These are phyloP conservation scores for Silene latifolia DNA, from an alignment of 148 eudicot species.

Conservation along the genomic window DNA sequence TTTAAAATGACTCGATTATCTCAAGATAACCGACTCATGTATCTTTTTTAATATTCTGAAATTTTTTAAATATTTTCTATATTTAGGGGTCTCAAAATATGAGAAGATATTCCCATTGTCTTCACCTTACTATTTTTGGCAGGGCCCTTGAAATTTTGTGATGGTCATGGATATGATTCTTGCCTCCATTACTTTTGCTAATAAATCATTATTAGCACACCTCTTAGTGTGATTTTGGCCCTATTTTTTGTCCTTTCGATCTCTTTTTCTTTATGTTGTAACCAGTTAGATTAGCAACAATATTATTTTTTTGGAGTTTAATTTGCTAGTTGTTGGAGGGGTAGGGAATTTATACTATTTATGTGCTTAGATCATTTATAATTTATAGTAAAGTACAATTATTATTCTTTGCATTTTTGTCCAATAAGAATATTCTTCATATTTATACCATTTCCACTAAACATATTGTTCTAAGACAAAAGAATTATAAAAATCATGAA, in stretches of 20 bases:
- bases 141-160: background rate
- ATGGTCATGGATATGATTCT: conserved; percentile 17
- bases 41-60: too few species aligned
- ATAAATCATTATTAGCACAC: conserved; percentile 22
- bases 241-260: conserved; percentile 10
- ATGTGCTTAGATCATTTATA: background rate
- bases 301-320: conserved; percentile 1
- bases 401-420: background rate
- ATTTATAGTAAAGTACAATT: background rate
- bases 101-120: background rate
- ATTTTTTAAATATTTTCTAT: too few species aligned
- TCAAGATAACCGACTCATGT: background rate
- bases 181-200: conserved; percentile 28
- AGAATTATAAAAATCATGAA: background rate
- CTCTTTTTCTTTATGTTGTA: conserved; percentile 1
- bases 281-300: conserved; percentile 6
- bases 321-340: conserved; percentile 15
- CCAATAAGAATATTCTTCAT: background rate
- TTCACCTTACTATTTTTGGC: background rate
- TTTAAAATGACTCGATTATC: too few species aligned
- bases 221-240: conserved; percentile 21
- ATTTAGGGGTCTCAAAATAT: background rate
- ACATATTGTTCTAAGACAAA: background rate
- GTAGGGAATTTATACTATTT: background rate
- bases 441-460: background rate